phyloP scores from a whole-genome alignment of 352 stramenopile genomes.

The Hyaloperonospora brassicae region DNA sequence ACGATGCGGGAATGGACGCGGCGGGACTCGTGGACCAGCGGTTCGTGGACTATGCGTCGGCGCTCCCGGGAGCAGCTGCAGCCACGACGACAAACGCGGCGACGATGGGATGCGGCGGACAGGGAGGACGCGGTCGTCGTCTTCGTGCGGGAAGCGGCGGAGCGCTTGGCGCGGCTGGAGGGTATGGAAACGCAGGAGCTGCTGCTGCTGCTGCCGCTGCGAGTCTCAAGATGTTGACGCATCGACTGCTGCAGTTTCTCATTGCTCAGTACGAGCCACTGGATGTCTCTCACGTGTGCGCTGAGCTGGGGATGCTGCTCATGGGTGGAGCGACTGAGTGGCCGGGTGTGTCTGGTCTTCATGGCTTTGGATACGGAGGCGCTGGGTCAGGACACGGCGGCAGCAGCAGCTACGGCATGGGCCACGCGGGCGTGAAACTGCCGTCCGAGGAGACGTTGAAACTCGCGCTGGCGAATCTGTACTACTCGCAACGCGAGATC shows the following conservation, averaged over 20 bases:
- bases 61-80: constrained; percentile 13
- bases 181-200: neutral
- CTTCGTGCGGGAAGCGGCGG: constrained; percentile 20
- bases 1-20: constrained; percentile 37
- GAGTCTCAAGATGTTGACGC: constrained; percentile 19
- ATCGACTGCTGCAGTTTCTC: constrained; percentile 64
- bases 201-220: too few species aligned
- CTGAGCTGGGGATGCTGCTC: constrained; percentile 50
- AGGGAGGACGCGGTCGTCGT: constrained; percentile 14
- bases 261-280: constrained; percentile 72
- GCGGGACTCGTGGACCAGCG: constrained; percentile 37
- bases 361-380: constrained; percentile 17
- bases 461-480: constrained; percentile 58
- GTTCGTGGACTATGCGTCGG: constrained; percentile 34
- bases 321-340: constrained; percentile 35
- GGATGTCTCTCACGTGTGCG: constrained; percentile 58
- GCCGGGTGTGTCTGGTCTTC: constrained; percentile 13
- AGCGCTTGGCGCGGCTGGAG: neutral
- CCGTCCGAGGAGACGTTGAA: constrained; percentile 66
- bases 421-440: constrained; percentile 26
- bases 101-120: too few species aligned
- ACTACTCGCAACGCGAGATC: constrained; percentile 76
- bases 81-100: constrained; percentile 4
- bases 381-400: constrained; percentile 10
- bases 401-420: constrained; percentile 6